A percentile compares a stretch with the other conserved stretches of the same genome.
These are phyloP conservation scores for Crithidia mellificae DNA, from an alignment of 208 protist species.

Conservation along the genomic window DNA sequence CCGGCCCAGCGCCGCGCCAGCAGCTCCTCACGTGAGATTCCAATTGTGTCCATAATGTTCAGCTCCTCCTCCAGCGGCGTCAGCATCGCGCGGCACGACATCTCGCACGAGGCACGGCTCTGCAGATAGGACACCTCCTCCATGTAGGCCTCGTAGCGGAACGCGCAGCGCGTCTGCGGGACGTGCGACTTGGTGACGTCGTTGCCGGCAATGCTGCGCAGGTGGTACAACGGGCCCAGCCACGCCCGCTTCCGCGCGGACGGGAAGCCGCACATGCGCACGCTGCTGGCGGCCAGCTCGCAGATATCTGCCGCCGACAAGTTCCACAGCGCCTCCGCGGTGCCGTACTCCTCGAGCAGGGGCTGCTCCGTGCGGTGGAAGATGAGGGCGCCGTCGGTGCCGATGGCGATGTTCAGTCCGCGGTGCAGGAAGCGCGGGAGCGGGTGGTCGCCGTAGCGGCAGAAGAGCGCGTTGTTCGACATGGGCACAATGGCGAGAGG, in stretches of 20 bases:
- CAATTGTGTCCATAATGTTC: conserved; percentile 48
- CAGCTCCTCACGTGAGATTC: conserved; percentile 55
- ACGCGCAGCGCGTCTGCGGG: conserved; percentile 93
- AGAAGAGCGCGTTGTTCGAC: conserved; percentile 98
- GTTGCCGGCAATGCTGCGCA: conserved; percentile 82
- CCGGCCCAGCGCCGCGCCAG: conserved; percentile 37
- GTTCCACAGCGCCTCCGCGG: conserved; percentile 82
- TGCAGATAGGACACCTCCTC: conserved; percentile 85
- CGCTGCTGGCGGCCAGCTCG: conserved; percentile 83
- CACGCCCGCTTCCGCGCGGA: conserved; percentile 59
- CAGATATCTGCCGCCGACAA: conserved; percentile 81
- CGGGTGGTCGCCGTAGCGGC: conserved; percentile 95
- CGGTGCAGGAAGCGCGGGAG: conserved; percentile 93
- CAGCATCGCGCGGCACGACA: conserved; percentile 48
- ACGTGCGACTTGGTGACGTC: conserved; percentile 92
- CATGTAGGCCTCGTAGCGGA: conserved; percentile 92
- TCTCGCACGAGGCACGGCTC: conserved; percentile 39
- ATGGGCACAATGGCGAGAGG: conserved; percentile 97
- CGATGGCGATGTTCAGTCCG: conserved; percentile 96
- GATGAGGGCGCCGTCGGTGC: conserved; percentile 92
- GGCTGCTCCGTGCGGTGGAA: conserved; percentile 97
- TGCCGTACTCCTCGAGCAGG: conserved; percentile 91
- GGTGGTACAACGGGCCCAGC: conserved; percentile 68
- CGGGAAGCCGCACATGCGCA: conserved; percentile 81
- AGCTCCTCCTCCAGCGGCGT: conserved; percentile 59